phyloP scores from a whole-genome alignment of 2,329 filamentous ascomycete genomes.

The Exophiala lecanii-corni region DNA sequence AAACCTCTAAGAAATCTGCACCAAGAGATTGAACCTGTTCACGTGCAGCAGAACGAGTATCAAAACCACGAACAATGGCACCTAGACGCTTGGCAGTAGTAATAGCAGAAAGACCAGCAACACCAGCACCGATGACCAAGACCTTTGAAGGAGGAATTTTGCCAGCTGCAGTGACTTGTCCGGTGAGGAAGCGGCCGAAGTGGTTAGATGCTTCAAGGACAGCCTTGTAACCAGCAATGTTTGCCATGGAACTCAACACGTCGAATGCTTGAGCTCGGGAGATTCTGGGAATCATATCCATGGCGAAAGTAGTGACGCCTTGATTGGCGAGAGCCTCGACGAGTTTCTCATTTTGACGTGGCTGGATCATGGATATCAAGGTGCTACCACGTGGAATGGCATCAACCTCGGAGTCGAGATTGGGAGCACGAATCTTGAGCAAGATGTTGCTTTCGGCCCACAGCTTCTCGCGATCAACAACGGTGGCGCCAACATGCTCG shows the following conservation, averaged over 20 bases:
- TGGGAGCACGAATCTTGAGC: constrained; percentile 76
- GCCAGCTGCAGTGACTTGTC: constrained; percentile 84
- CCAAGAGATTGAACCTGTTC: constrained; percentile 89
- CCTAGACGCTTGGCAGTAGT: constrained; percentile 80
- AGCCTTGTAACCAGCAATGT: constrained; percentile 90
- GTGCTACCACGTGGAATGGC: constrained; percentile 65
- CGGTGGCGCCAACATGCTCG: constrained; percentile 68
- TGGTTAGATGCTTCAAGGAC: constrained; percentile 84
- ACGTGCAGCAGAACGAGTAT: constrained; percentile 79
- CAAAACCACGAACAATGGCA: constrained; percentile 84
- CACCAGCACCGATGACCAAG: constrained; percentile 82
- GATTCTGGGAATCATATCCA: constrained; percentile 90
- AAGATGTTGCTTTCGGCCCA: constrained; percentile 74
- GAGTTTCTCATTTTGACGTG: constrained; percentile 70
- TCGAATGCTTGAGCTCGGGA: constrained; percentile 86
- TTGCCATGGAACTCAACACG: constrained; percentile 84
- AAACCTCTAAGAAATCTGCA: constrained; percentile 84
- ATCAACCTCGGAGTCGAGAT: constrained; percentile 61
- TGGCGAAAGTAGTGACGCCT: constrained; percentile 74
- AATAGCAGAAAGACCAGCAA: constrained; percentile 83
- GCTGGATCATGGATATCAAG: constrained; percentile 78
- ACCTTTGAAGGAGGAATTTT: constrained; percentile 89
- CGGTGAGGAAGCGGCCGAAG: constrained; percentile 82
- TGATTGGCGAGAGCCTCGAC: constrained; percentile 68
- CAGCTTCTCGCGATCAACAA: constrained; percentile 65